These are phyloP conservation scores for Boletus mariae DNA, from an alignment of 1,284 basidiomycete genomes.

Conservation along the genomic window DNA sequence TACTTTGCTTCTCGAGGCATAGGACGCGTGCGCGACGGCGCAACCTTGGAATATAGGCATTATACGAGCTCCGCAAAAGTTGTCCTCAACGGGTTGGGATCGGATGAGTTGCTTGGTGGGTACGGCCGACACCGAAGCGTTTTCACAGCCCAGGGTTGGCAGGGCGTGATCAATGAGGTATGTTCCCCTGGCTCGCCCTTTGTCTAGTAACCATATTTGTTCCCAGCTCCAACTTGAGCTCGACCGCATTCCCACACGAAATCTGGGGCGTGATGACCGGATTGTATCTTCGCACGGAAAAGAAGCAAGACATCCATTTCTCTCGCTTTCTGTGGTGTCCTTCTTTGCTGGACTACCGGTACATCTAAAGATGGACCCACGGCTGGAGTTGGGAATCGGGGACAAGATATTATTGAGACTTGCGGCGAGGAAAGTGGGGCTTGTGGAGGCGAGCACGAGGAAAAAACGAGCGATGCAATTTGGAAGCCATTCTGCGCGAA, in stretches of 20 bases:
- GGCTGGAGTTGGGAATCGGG: conserved; percentile 65
- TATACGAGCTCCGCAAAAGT: conserved; percentile 81
- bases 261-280: conserved; percentile 92
- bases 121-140: conserved; percentile 88
- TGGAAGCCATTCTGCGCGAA: conserved; percentile 88
- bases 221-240: conserved; percentile 87
- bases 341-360: conserved; percentile 77
- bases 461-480: conserved; percentile 98
- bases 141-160: conserved; percentile 66
- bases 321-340: conserved; percentile 74
- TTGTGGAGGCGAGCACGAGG: conserved; percentile 63
- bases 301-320: conserved; percentile 88
- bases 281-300: conserved; percentile 86
- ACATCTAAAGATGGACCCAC: conserved; percentile 75
- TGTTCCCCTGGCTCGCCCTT: not conserved
- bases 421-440: conserved; percentile 63
- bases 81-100: conserved; percentile 88
- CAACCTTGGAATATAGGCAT: conserved; percentile 33
- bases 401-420: conserved; percentile 86
- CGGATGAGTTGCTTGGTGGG: conserved; percentile 93
- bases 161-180: conserved; percentile 78
- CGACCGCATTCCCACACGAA: conserved; percentile 85
- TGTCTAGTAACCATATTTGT: not conserved
- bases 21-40: conserved; percentile 49
- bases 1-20: conserved; percentile 87